Conservation (phyloP, 306 rosid genomes). For the Rosa chinensis region DNA sequence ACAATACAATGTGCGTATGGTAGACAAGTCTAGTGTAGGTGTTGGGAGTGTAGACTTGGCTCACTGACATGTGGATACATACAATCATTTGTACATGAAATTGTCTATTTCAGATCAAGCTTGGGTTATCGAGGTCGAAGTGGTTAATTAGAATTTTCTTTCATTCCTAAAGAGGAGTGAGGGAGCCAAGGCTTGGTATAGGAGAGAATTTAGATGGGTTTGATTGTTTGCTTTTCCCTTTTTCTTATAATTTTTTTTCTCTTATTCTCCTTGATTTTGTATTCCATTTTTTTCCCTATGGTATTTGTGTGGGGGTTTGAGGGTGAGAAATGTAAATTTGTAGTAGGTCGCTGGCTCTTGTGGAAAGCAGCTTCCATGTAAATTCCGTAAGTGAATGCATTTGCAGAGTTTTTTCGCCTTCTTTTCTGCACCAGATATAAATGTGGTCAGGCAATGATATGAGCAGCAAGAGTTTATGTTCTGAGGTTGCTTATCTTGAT, state of each 20-base stretch:
- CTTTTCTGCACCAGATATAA: conserved; percentile 31
- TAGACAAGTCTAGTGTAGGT: conserved; percentile 83
- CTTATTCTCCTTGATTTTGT: conserved; percentile 39
- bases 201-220: conserved; percentile 62
- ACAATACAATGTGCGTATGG: conserved; percentile 75
- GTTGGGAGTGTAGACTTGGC: conserved; percentile 86
- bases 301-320: conserved; percentile 77
- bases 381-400: conserved; percentile 64
- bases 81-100: conserved; percentile 62
- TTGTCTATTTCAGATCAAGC: conserved; percentile 43
- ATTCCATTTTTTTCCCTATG: conserved; percentile 71
- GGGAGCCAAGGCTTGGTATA: conserved; percentile 55
- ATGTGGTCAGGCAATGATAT: conserved; percentile 26
- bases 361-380: conserved; percentile 72
- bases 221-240: conserved; percentile 49
- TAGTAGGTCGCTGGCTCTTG: conserved; percentile 65
- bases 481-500: not conserved
- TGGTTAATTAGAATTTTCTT: conserved; percentile 56
- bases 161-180: conserved; percentile 49
- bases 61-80: conserved; percentile 44
- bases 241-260: conserved; percentile 27
- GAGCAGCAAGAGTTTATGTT: conserved; percentile 27
- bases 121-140: conserved; percentile 49
- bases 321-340: conserved; percentile 90
- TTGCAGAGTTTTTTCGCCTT: conserved; percentile 33